These are phyloP conservation scores for Eimeria falciformis DNA, from an alignment of 169 alveolate genomes.

Conservation along the genomic window DNA sequence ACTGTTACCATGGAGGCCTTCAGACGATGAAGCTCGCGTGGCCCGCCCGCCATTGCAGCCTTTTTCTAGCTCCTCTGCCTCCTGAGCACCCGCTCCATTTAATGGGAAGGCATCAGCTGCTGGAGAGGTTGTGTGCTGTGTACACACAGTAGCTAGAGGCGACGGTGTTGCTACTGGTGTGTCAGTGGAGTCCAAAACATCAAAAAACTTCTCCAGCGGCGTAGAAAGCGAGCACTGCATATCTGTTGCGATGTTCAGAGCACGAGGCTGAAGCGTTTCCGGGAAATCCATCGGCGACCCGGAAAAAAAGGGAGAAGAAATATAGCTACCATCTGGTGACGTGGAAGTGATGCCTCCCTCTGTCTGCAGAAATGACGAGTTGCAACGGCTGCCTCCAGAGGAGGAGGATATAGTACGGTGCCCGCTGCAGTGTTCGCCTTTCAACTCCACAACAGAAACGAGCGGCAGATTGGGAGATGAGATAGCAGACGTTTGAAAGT, in stretches of 20 bases:
- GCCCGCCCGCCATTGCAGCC: background rate
- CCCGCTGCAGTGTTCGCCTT: background rate
- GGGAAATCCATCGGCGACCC: constrained; percentile 10
- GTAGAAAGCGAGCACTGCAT: constrained; percentile 25
- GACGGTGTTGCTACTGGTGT: background rate
- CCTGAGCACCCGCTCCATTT: background rate
- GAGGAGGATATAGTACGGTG: background rate
- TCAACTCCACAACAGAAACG: background rate
- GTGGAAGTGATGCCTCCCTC: background rate
- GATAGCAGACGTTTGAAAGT: background rate
- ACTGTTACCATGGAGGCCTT: background rate
- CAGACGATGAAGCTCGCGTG: background rate
- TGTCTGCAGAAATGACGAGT: background rate
- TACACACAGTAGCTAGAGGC: constrained; percentile 4
- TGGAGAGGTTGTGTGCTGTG: constrained; percentile 18
- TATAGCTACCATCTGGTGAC: constrained; percentile 21
- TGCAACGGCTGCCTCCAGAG: background rate
- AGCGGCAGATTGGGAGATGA: background rate
- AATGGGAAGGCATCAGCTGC: constrained; percentile 20
- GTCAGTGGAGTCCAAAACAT: background rate
- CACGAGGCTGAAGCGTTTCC: constrained; percentile 27
- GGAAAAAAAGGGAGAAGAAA: constrained; percentile 22
- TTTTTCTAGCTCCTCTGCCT: background rate
- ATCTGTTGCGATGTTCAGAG: background rate
- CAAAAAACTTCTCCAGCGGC: constrained; percentile 1